These are phyloP conservation scores for Talaromyces marneffei DNA, from an alignment of 2,329 filamentous ascomycete species.

Conservation along the genomic window DNA sequence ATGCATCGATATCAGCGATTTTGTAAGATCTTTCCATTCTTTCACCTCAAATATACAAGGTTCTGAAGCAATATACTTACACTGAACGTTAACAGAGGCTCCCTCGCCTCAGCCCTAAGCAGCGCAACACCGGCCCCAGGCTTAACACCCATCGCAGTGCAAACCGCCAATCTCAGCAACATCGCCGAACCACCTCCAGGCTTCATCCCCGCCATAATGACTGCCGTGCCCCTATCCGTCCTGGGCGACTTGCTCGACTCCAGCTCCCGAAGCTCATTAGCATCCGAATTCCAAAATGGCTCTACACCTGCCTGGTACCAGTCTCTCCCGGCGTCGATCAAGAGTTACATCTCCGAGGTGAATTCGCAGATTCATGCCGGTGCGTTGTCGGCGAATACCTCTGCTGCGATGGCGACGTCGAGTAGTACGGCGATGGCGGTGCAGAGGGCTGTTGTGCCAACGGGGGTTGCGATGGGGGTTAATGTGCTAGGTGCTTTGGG, in stretches of 20 bases:
- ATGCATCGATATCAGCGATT: slow-evolving; percentile 8
- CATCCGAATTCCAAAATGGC: slow-evolving; percentile 28
- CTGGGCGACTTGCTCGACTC: slow-evolving; percentile 28
- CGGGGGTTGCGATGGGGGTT: slow-evolving; percentile 13
- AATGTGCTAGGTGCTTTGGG: slow-evolving; percentile 17
- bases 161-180: slow-evolving; percentile 27
- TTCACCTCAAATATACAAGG: neutral
- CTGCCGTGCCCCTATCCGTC: slow-evolving; percentile 27
- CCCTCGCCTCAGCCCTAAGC: slow-evolving; percentile 5
- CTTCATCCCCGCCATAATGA: slow-evolving; percentile 27
- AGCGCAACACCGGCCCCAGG: slow-evolving; percentile 11
- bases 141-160: slow-evolving; percentile 13
- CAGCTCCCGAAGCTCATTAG: slow-evolving; percentile 25
- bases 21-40: slow-evolving; percentile 2
- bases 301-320: slow-evolving; percentile 30
- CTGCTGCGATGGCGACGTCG: slow-evolving; percentile 17
- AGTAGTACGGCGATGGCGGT: slow-evolving; percentile 14
- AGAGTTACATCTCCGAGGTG: slow-evolving; percentile 29
- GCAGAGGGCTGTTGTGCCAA: slow-evolving; percentile 5
- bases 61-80: neutral
- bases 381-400: slow-evolving; percentile 24
- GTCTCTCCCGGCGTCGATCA: slow-evolving; percentile 26
- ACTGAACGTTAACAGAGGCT: neutral
- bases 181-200: slow-evolving; percentile 27
- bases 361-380: slow-evolving; percentile 25